A percentile compares a stretch with the other conserved stretches of the same genome.
Conservation (phyloP, 2,329 filamentous ascomycete genomes). For the Pseudocercospora macadamiae region DNA sequence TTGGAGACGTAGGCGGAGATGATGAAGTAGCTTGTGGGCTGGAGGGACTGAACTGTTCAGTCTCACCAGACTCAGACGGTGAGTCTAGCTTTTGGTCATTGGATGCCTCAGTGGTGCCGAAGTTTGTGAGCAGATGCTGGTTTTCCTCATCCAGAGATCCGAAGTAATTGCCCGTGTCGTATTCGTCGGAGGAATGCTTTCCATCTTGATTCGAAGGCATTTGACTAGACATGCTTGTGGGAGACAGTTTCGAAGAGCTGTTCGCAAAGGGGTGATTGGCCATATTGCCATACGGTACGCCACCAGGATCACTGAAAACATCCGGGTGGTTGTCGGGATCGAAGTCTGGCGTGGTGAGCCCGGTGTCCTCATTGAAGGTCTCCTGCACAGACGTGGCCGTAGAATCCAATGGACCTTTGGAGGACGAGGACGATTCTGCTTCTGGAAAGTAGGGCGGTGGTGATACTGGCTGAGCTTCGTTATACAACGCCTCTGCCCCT, state of each 20-base stretch:
- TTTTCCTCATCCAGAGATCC: background rate
- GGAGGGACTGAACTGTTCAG: background rate
- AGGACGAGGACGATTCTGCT: slow-evolving; percentile 25
- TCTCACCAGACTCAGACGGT: background rate
- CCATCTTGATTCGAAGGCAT: slow-evolving; percentile 17
- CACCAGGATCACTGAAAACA: slow-evolving; percentile 33
- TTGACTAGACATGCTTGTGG: background rate
- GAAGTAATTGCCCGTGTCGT: background rate
- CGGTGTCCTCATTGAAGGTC: slow-evolving; percentile 7
- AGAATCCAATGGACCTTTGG: slow-evolving; percentile 25
- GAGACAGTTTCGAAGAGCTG: slow-evolving; percentile 42
- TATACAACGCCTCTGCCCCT: slow-evolving; percentile 31
- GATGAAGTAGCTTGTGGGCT: background rate
- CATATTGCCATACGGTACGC: slow-evolving; percentile 29
- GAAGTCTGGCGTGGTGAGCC: slow-evolving; percentile 23
- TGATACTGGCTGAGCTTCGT: slow-evolving; percentile 40
- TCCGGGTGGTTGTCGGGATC: slow-evolving; percentile 21
- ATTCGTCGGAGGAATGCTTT: slow-evolving; percentile 8
- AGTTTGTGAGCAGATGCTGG: background rate
- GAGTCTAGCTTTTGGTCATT: background rate
- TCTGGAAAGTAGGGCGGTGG: slow-evolving; percentile 33
- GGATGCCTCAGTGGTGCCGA: background rate
- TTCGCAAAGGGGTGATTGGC: slow-evolving; percentile 47
- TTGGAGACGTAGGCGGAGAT: background rate
- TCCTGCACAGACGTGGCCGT: background rate